Percentiles rank a stretch among this genome's conserved stretches.
phyloP scores from a whole-genome alignment of 345 rosid genomes.

The Aurinia saxatilis region DNA sequence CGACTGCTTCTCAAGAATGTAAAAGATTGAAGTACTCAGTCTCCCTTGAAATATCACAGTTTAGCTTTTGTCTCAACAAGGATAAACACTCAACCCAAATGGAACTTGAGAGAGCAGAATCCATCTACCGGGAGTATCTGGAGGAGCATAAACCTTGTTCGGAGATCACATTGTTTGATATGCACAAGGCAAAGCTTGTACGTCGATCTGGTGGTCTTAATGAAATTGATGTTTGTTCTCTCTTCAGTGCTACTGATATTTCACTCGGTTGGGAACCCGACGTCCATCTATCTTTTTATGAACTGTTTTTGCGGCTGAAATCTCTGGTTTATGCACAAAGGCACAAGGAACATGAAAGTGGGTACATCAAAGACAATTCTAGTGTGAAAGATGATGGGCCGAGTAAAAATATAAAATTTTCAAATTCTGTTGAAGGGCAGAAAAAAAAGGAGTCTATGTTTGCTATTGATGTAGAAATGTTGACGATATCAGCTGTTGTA shows the following conservation, averaged over 20 bases:
- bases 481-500: constrained; percentile 68
- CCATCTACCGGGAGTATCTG: constrained; percentile 68
- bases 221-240: constrained; percentile 82
- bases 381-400: constrained; percentile 34
- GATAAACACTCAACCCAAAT: constrained; percentile 80
- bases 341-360: constrained; percentile 40
- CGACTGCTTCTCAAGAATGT: constrained; percentile 46
- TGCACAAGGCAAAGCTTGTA: constrained; percentile 84
- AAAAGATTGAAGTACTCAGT: constrained; percentile 61
- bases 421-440: constrained; percentile 42
- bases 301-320: constrained; percentile 63
- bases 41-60: constrained; percentile 71
- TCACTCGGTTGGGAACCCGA: constrained; percentile 93
- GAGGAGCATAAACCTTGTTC: constrained; percentile 50
- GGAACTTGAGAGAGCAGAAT: constrained; percentile 85
- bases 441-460: constrained; percentile 88
- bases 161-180: constrained; percentile 59
- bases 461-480: constrained; percentile 87
- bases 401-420: constrained; percentile 35
- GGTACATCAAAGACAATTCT: constrained; percentile 30
- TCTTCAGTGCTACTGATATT: constrained; percentile 89
- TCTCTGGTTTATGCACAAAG: constrained; percentile 49
- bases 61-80: constrained; percentile 66
- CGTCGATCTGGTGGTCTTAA: constrained; percentile 84
- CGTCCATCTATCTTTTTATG: constrained; percentile 65